These are phyloP conservation scores for Dictyostelium brefeldianum DNA, from an alignment of 78 protist genomes.

Conservation along the genomic window DNA sequence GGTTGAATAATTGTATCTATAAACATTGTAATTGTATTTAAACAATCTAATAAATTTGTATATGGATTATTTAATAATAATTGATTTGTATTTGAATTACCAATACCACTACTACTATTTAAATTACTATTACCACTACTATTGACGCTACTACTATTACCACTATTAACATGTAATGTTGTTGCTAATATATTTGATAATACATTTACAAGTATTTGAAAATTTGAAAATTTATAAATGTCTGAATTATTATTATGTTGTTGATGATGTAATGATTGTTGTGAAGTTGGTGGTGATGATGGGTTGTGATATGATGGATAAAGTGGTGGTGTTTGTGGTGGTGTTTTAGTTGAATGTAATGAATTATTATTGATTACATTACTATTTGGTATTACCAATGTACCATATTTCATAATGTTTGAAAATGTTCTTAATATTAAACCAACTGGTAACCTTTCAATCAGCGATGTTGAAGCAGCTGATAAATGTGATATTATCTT, in stretches of 20 bases:
- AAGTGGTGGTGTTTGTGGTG: constrained; percentile 31
- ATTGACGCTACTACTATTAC: background rate
- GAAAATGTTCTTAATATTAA: constrained; percentile 35
- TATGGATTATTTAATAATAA: constrained; percentile 8
- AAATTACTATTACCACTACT: background rate
- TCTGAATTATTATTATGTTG: background rate
- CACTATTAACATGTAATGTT: background rate
- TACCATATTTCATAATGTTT: constrained; percentile 18
- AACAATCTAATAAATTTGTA: constrained; percentile 32
- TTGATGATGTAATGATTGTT: background rate
- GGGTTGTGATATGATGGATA: background rate
- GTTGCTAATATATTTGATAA: constrained; percentile 32
- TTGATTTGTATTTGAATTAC: background rate
- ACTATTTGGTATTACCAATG: background rate
- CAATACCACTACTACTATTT: background rate
- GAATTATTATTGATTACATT: background rate
- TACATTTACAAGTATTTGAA: constrained; percentile 7
- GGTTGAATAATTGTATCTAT: constrained; percentile 26
- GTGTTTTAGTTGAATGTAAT: constrained; percentile 19
- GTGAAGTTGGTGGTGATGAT: no score
- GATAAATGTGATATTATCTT: constrained; percentile 17
- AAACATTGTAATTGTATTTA: constrained; percentile 16
- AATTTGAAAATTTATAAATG: constrained; percentile 20
- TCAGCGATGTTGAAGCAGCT: background rate
- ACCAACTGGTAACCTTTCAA: constrained; percentile 18